Evolutionary conservation across 768 basidiomycete species (phyloP), one percentile per base, ranked within the genome.

Genomic region (Xerocomellus intermedius): DNA sequence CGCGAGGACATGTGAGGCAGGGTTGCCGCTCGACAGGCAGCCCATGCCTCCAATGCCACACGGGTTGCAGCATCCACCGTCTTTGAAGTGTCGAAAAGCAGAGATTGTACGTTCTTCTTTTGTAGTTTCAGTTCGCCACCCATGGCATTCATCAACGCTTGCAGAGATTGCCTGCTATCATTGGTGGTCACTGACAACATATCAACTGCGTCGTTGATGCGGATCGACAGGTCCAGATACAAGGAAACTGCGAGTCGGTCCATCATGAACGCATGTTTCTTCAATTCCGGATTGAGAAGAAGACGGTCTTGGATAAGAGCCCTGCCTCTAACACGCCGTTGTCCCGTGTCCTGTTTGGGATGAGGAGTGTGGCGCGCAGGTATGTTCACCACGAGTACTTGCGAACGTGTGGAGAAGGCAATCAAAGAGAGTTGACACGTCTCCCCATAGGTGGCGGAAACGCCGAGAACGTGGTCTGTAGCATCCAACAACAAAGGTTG

Each of bases 21-120:
- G 3, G 60, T 68, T 2, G 70, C 71, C 10, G 74, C 73, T 24
- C 67, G 68, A 59, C 69, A 76, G 8, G 79, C 76, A 1, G 69
- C 71, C 81, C 79, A 82, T 8, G 81, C 78, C 52, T 73, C 73
- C 17, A 75, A 51, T 0, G 77, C 79, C 14, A 69, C 67, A n/a
- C 61, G 47, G 8, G 54, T 17, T 0, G 49, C 14, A 17, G 64
- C 21, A 9, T 58, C 50, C 3, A 51, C 50, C 50, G 0, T 74
- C 16, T 8, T 5, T 12, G 60, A 46, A 33, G 41, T 30, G 35
- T 62, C 42, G 22, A 62, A 62, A 42, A 80, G 77, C 8, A 79
- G 37, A 8, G 54, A 48, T 13, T 35, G 5, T 8, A 74, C 72
- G 4, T 63, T 59, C 4, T 26, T 32, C 54, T 61, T 75, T 3